Evolutionary conservation across 2,329 filamentous ascomycete species (phyloP).

Genomic region (Domatiomyces globalis): DNA sequence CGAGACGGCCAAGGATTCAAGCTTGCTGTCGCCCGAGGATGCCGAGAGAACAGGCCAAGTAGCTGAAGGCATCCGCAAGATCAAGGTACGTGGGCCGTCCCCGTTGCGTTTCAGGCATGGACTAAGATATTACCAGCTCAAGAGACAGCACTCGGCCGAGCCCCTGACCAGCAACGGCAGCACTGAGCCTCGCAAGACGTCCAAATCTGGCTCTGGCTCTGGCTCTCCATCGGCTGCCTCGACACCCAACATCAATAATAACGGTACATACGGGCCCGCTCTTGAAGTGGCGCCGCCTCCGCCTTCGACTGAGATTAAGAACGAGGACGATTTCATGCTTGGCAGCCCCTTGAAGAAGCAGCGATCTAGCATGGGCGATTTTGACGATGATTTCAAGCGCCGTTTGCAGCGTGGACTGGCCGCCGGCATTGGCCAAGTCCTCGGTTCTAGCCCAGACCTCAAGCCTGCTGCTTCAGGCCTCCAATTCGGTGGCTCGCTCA

Average conservation of each 20-base stretch:
- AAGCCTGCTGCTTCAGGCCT: constrained; percentile 13
- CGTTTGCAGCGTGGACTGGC: constrained; percentile 27
- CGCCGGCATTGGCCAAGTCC: constrained; percentile 25
- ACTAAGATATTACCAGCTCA: constrained; percentile 36
- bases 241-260: constrained; percentile 22
- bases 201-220: constrained; percentile 29
- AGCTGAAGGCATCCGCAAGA: constrained; percentile 50
- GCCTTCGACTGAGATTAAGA: constrained; percentile 15
- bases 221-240: constrained; percentile 23
- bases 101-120: constrained; percentile 16
- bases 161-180: constrained; percentile 28
- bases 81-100: constrained; percentile 39
- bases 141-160: constrained; percentile 52
- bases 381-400: constrained; percentile 27
- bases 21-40: constrained; percentile 45
- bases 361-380: constrained; percentile 30
- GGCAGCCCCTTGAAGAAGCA: constrained; percentile 36
- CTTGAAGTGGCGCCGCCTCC: constrained; percentile 12
- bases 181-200: constrained; percentile 27
- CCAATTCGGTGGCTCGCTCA: constrained; percentile 15
- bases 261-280: constrained; percentile 24
- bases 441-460: constrained; percentile 7
- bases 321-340: constrained; percentile 24
- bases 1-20: constrained; percentile 36
- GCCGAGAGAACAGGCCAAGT: constrained; percentile 46